Conservation (phyloP, 148 eudicot genomes). For the Rhododendron simsii region DNA sequence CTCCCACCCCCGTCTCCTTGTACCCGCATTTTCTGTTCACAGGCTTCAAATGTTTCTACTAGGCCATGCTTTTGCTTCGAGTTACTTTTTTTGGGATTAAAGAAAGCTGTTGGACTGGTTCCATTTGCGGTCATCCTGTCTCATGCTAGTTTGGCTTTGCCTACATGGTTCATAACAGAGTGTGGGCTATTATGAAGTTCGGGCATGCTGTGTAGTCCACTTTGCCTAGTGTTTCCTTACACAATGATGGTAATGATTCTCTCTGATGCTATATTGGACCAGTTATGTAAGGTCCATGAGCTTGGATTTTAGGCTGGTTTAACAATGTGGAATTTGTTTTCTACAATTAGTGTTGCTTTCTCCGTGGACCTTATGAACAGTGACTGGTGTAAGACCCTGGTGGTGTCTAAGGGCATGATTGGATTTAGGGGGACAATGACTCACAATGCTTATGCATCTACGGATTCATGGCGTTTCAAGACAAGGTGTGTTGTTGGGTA, state of each 20-base stretch:
- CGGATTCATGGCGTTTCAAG: not conserved
- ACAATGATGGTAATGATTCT: too few species aligned
- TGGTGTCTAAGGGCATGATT: not conserved
- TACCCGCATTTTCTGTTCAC: too few species aligned
- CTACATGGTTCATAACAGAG: not conserved
- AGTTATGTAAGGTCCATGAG: too few species aligned
- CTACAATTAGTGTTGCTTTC: not conserved
- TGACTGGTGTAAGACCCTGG: not conserved
- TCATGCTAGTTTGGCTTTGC: not conserved
- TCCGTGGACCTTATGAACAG: not conserved
- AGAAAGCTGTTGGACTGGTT: not conserved
- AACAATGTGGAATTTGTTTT: not conserved
- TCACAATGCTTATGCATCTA: not conserved
- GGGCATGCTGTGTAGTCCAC: too few species aligned
- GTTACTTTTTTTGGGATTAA: not conserved
- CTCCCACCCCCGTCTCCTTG: too few species aligned
- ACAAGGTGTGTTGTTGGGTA: not conserved
- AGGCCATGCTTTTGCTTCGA: too few species aligned
- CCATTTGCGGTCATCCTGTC: too few species aligned
- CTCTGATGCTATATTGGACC: not conserved
- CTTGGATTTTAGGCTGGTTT: not conserved
- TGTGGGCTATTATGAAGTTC: too few species aligned
- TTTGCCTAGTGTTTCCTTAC: too few species aligned
- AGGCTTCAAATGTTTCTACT: too few species aligned
- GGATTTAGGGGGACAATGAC: not conserved